A percentile compares a stretch with the other conserved stretches of the same genome.
Evolutionary conservation across 225 moss, liverwort and hornwort genomes (phyloP).

Genomic region (Polytrichum commune): DNA sequence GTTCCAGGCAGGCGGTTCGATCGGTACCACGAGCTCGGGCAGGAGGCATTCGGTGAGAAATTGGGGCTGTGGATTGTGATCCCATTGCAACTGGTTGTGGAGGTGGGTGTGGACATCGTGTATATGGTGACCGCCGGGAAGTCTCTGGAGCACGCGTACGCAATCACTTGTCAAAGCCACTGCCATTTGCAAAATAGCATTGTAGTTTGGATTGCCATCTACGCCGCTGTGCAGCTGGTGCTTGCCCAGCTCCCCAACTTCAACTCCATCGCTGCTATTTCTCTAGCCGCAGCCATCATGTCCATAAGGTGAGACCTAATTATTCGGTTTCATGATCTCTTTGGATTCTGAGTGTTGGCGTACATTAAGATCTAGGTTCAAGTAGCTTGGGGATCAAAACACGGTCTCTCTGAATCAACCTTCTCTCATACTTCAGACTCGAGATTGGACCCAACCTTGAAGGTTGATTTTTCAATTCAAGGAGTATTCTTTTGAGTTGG

Average conservation of each 20-base stretch:
- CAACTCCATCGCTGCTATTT: conserved; percentile 73
- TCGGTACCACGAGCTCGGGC: conserved; percentile 79
- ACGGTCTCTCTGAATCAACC: no score
- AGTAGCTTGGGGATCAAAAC: no score
- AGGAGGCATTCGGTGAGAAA: conserved; percentile 71
- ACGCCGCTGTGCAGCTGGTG: conserved; percentile 64
- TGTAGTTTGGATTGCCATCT: conserved; percentile 59
- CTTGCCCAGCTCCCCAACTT: conserved; percentile 79
- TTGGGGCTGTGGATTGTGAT: conserved; percentile 82
- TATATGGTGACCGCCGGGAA: conserved; percentile 84
- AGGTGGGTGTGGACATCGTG: conserved; percentile 78
- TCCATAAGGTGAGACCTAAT: conserved; percentile 48
- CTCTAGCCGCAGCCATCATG: conserved; percentile 81
- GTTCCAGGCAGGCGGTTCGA: conserved; percentile 66
- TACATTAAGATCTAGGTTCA: no score
- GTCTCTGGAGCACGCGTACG: conserved; percentile 54
- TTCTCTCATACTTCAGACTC: no score
- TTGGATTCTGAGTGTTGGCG: no score
- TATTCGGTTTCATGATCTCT: neutral
- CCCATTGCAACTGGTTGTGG: conserved; percentile 73
- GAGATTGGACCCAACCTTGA: no score
- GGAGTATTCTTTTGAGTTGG: no score
- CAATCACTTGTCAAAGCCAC: conserved; percentile 29
- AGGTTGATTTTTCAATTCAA: no score
- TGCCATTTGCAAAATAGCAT: conserved; percentile 42